These are phyloP conservation scores for Irpex rosettiformis DNA, from an alignment of 1,284 basidiomycete genomes.

Conservation along the genomic window DNA sequence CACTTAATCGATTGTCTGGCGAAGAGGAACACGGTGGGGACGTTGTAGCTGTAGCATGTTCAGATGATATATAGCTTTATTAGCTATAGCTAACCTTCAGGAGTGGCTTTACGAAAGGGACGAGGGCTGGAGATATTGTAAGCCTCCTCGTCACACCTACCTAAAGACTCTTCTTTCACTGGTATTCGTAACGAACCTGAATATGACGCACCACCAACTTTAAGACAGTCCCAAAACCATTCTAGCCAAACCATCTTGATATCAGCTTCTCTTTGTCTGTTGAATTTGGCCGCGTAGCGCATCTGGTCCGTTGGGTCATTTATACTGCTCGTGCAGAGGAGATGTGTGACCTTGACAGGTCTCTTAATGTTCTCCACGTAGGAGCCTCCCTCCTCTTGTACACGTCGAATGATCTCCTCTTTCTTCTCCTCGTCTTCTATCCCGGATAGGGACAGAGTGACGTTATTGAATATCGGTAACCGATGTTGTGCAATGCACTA, in stretches of 20 bases:
- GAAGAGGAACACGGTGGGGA: conserved; percentile 14
- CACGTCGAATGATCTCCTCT: conserved; percentile 51
- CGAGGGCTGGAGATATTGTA: conserved; percentile 59
- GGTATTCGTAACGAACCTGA: background rate
- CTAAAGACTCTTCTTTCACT: conserved; percentile 22
- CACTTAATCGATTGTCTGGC: conserved; percentile 4
- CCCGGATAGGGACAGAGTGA: conserved; percentile 67
- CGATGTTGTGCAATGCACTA: conserved; percentile 54
- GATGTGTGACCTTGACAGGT: conserved; percentile 66
- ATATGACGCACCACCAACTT: conserved; percentile 52
- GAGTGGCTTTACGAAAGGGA: conserved; percentile 43
- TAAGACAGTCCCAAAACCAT: conserved; percentile 81
- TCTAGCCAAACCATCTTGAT: conserved; percentile 80
- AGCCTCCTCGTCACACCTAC: conserved; percentile 46
- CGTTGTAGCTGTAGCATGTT: conserved; percentile 6
- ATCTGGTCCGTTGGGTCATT: conserved; percentile 64
- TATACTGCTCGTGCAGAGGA: conserved; percentile 46
- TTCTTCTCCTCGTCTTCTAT: conserved; percentile 51
- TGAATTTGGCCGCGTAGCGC: conserved; percentile 66
- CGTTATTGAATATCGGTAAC: conserved; percentile 61
- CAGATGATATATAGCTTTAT: background rate
- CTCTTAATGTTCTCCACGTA: conserved; percentile 64
- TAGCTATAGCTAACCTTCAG: conserved; percentile 11
- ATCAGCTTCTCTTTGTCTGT: conserved; percentile 55
- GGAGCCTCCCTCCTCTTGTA: conserved; percentile 50